Base-by-base conservation (phyloP, 495 filamentous ascomycete genomes). In the Cercophora sp. region DNA sequence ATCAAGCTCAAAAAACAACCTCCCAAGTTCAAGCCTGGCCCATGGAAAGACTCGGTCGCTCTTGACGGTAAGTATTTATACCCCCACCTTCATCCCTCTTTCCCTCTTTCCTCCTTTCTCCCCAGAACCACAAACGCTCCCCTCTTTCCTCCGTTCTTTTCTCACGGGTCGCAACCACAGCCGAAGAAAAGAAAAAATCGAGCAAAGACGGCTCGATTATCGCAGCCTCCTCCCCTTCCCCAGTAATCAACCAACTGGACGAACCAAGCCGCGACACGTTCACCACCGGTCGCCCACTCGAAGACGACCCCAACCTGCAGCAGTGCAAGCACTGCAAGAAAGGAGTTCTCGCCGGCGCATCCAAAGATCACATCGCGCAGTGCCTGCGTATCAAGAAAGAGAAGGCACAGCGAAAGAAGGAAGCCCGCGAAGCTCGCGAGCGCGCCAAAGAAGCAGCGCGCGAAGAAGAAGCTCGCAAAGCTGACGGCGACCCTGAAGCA, bases 311-410 rank as follows among this genome's bases (percentile, higher is more conserved):
- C 5, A 84, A 89, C 27, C 73, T 82, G 6, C 75, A 84, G n/a
- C 76, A 86, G 24, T 94, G 89, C 75, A 91, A 87, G 61, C 82
- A 86, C 45, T 94, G 89, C 74, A 91, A 88, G 69, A 86, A 89
- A 53, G 82, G 80, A 3, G 69, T 89, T 13, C 70, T 86, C 27
- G 82, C 81, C 54, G 72, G 75, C 5, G 78, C 74, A 4, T 79
- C 79, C 3, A 77, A 75, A 24, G 79, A 80, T 0, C 89, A 94
- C 63, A 80, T 88, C 46, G 78, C 79, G 16, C 73, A 77, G 9
- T 94, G 89, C 52, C 66, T 89, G 53, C 83, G 80, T 51, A 81
- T 81, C n/a, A 92, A 91, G 67, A 79, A 79, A 35, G 84, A 87
- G 51, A 84, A 82, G 64, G 84, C 83, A 9, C 85, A 87, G 65